Conservation (phyloP, 352 stramenopile genomes). For the Globisporangium uncinulatum region DNA sequence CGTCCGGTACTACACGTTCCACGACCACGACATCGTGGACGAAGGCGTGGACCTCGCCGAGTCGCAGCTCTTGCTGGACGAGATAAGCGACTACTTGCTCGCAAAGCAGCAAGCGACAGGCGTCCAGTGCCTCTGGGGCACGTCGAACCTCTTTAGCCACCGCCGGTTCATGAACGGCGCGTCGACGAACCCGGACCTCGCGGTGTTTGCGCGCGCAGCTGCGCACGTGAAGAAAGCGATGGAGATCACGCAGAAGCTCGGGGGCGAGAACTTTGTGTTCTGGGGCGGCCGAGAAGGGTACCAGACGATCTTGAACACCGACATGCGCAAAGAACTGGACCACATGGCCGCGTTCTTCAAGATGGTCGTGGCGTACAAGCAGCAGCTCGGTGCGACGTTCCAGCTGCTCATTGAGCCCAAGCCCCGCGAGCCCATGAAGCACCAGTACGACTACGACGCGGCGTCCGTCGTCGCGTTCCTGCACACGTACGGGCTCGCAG, state of each 20-base stretch:
- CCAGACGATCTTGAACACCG: conserved; percentile 76
- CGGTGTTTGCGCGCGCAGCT: conserved; percentile 69
- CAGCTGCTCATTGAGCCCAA: conserved; percentile 86
- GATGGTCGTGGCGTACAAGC: conserved; percentile 79
- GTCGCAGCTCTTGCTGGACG: conserved; percentile 27
- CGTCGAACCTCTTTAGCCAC: conserved; percentile 77
- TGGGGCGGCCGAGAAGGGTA: conserved; percentile 83
- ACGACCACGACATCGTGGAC: conserved; percentile 74
- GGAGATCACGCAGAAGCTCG: conserved; percentile 79
- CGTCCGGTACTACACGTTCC: conserved; percentile 83
- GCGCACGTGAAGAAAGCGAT: conserved; percentile 85
- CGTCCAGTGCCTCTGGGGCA: conserved; percentile 78
- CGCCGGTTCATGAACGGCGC: conserved; percentile 82
- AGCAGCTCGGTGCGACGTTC: conserved; percentile 58
- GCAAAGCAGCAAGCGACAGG: conserved; percentile 65
- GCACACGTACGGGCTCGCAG: conserved; percentile 58
- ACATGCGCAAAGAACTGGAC: conserved; percentile 72
- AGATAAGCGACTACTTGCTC: conserved; percentile 38
- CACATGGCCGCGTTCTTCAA: conserved; percentile 81
- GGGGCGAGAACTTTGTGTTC: conserved; percentile 83
- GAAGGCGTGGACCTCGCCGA: conserved; percentile 53
- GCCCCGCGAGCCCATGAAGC: conserved; percentile 80
- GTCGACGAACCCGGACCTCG: conserved; percentile 80
- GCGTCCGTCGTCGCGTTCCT: conserved; percentile 84
- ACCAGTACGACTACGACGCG: conserved; percentile 89